Base-by-base conservation (phyloP, 2,329 filamentous ascomycete species). In the Neocatenulostroma microsporum region DNA sequence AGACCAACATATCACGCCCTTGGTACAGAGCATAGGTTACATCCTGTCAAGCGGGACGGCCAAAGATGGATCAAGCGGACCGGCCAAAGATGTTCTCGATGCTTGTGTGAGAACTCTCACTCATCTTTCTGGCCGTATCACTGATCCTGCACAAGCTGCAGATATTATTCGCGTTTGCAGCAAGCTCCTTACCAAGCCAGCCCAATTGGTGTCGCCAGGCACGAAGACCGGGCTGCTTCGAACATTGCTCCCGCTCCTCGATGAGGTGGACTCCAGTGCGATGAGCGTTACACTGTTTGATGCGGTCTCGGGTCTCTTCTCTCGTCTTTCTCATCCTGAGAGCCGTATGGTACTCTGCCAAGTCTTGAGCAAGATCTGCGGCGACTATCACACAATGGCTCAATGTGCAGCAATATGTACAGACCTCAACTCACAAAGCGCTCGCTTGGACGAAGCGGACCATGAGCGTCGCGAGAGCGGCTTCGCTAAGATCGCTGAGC, bases 121-220 rank as follows among this genome's bases (percentile, higher is more conserved):
- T n/a, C 71, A 80, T 21, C 68, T 93, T 27, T 78, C 84, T 2
- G 76, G 78, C 3, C 72, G 85, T 36, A 77, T 91, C 11, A 70
- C 78, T 53, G 69, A 76, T 45, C 67, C 78, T 37, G 67, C 75
- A 5, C 82, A 91, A 51, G 79, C 84, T 12, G 75, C 76, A n/a
- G 80, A 81, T 30, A 72, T 95, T 39, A 76, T 94, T 24, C 77
- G 81, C 41, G 86, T 93, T 33, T 81, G 82, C 1, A 80, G 81
- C 8, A 89, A 83, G 57, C 70, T 95, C 23, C 73, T 96, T 21
- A 78, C 82, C 45, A 87, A 94, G 51, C 87, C 89, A n/a, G 76
- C 82, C 17, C 79, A 84, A 43, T 74, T 81, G 36, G 86, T 96
- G 21, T 88, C 75, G 46, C 84, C 85, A 0, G 84, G 78, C 50